Evolutionary conservation across 352 stramenopile genomes (phyloP).

Genomic region (Saprolegnia diclina): DNA sequence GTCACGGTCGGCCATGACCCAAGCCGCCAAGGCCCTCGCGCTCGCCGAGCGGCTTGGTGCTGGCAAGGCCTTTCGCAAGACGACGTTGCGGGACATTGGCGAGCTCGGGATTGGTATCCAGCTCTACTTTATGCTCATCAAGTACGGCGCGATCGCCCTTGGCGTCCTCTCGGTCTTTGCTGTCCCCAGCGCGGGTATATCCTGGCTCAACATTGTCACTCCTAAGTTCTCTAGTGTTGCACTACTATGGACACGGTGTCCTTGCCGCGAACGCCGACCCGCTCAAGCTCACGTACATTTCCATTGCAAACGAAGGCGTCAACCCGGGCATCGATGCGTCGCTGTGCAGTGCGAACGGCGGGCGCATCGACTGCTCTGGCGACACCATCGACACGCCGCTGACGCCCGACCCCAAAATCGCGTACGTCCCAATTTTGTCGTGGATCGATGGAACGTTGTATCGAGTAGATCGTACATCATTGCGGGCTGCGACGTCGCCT

Average conservation of each 20-base stretch:
- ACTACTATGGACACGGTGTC: conserved; percentile 60
- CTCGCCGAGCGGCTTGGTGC: conserved; percentile 51
- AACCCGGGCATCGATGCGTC: conserved; percentile 45
- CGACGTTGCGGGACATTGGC: conserved; percentile 65
- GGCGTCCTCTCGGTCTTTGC: conserved; percentile 41
- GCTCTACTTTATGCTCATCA: conserved; percentile 82
- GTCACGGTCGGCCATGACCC: conserved; percentile 39
- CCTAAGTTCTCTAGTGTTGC: conserved; percentile 40
- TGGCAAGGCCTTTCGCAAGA: conserved; percentile 52
- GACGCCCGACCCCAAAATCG: conserved; percentile 43
- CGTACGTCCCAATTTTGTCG: conserved; percentile 18
- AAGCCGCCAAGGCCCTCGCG: conserved; percentile 36
- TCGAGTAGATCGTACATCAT: conserved; percentile 57
- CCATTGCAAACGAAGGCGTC: conserved; percentile 72
- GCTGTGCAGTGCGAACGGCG: conserved; percentile 42
- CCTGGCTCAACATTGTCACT: no score
- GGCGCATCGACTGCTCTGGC: conserved; percentile 63
- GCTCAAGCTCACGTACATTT: conserved; percentile 61
- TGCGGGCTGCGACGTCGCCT: conserved; percentile 50
- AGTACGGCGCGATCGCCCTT: conserved; percentile 61
- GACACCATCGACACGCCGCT: conserved; percentile 65
- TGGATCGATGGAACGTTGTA: not conserved
- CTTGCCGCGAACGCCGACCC: conserved; percentile 62
- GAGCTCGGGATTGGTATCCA: conserved; percentile 73
- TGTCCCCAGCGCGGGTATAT: conserved; percentile 31